Evolutionary conservation across 2,329 filamentous ascomycete species (phyloP).

Genomic region (Penicillium griseofulvum): DNA sequence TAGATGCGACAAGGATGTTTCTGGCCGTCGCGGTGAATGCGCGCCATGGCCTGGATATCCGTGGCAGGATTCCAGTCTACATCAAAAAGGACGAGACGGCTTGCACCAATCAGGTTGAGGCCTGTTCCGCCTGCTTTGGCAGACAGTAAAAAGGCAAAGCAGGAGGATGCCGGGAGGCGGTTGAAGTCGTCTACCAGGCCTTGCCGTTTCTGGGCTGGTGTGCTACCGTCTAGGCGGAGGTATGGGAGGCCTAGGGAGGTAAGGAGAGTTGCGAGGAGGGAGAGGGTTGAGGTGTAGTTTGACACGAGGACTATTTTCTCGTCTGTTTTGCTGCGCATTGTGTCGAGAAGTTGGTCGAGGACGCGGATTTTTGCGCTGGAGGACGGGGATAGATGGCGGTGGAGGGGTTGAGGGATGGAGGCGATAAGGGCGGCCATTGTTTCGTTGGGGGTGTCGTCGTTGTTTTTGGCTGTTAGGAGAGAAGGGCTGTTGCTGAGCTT

Average conservation of each 20-base stretch:
- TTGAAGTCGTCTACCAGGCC: constrained; percentile 70
- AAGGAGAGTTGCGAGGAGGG: constrained; percentile 63
- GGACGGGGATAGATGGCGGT: constrained; percentile 54
- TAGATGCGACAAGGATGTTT: constrained; percentile 68
- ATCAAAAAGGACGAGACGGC: constrained; percentile 68
- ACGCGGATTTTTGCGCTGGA: constrained; percentile 66
- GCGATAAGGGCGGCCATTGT: constrained; percentile 50
- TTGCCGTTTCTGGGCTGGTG: constrained; percentile 63
- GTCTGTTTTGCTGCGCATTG: constrained; percentile 58
- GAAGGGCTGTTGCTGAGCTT: constrained; percentile 72
- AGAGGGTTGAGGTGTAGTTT: constrained; percentile 71
- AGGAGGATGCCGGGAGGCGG: constrained; percentile 52
- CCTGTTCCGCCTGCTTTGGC: constrained; percentile 70
- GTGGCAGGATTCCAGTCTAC: constrained; percentile 75
- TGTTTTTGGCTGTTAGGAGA: constrained; percentile 54
- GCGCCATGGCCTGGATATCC: constrained; percentile 71
- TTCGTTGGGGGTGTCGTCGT: constrained; percentile 49
- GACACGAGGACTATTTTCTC: constrained; percentile 76
- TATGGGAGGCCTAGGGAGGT: constrained; percentile 59
- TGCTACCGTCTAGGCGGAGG: constrained; percentile 68
- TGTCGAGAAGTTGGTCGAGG: constrained; percentile 63
- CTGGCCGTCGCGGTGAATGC: constrained; percentile 71
- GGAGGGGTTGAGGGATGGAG: constrained; percentile 55
- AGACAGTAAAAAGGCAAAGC: constrained; percentile 69
- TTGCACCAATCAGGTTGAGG: constrained; percentile 69